phyloP scores from a whole-genome alignment of 2,329 filamentous ascomycete genomes.

The Colletotrichum phormii region DNA sequence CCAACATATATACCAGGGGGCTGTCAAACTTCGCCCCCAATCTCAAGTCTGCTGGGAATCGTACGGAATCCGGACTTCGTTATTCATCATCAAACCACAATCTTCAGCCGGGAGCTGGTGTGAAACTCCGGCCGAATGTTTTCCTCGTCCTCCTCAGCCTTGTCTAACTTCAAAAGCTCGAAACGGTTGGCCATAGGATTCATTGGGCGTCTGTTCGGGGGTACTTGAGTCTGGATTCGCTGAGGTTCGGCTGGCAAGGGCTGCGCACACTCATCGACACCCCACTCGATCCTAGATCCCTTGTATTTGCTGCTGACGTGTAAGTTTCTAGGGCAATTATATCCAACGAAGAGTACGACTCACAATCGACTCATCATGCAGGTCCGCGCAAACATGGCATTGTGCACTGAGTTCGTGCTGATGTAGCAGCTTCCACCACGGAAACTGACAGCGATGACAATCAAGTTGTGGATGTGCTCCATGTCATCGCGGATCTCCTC shows the following conservation, averaged over 20 bases:
- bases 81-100: constrained; percentile 19
- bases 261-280: constrained; percentile 77
- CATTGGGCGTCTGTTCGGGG: constrained; percentile 48
- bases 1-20: not conserved
- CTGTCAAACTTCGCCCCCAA: not conserved
- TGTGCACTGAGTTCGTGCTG: constrained; percentile 81
- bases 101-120: constrained; percentile 40
- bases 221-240: constrained; percentile 42
- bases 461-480: constrained; percentile 84
- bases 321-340: constrained; percentile 36
- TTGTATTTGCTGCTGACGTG: constrained; percentile 72
- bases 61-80: not conserved
- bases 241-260: constrained; percentile 54
- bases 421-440: constrained; percentile 71
- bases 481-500: constrained; percentile 76
- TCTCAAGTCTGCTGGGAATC: not conserved
- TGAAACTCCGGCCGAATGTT: constrained; percentile 20
- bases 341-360: constrained; percentile 40
- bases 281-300: constrained; percentile 76
- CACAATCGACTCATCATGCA: constrained; percentile 78
- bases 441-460: constrained; percentile 75
- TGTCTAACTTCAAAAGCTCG: constrained; percentile 66
- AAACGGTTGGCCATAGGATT: constrained; percentile 69
- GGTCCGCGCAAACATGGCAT: constrained; percentile 79
- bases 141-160: constrained; percentile 49